Evolutionary conservation across 495 filamentous ascomycete genomes (phyloP).

Genomic region (Cercophora sp.): DNA sequence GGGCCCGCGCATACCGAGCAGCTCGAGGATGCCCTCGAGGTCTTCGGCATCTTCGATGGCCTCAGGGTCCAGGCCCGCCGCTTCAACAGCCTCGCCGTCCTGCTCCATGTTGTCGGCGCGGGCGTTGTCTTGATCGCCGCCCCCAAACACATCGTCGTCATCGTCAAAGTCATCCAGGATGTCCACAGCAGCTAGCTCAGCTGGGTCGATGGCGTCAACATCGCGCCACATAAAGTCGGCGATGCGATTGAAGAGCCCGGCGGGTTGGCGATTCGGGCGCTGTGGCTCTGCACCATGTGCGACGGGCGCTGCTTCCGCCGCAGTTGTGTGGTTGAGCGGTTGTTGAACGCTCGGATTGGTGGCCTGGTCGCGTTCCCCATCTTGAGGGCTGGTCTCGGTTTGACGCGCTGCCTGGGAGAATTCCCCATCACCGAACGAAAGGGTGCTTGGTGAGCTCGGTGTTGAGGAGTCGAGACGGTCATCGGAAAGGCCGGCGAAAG

Average conservation of each 20-base stretch:
- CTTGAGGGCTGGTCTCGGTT: too few relatives aligned
- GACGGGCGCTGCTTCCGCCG: not conserved
- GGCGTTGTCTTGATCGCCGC: conserved; percentile 22
- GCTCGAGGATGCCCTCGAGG: conserved; percentile 93
- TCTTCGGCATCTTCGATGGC: conserved; percentile 84
- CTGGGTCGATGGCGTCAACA: conserved; percentile 31
- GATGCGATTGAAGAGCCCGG: conserved; percentile 33
- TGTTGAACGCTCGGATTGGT: too few relatives aligned
- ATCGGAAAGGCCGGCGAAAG: conserved; percentile 30
- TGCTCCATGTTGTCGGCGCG: conserved; percentile 29
- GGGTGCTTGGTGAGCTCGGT: not conserved
- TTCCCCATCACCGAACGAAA: not conserved
- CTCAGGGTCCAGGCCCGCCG: conserved; percentile 43
- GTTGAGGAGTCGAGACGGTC: too few relatives aligned
- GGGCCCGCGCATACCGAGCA: conserved; percentile 94
- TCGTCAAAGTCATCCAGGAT: conserved; percentile 32
- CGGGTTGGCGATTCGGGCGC: conserved; percentile 18
- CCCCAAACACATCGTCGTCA: conserved; percentile 29
- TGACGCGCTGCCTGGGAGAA: not conserved
- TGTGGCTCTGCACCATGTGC: not conserved
- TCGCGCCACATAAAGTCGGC: conserved; percentile 49
- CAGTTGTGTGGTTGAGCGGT: too few relatives aligned
- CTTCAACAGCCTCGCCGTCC: conserved; percentile 37
- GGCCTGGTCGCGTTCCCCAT: too few relatives aligned
- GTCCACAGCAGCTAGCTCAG: conserved; percentile 25